phyloP scores from a whole-genome alignment of 2,329 filamentous ascomycete species.

The Trichocomaceae sp. region DNA sequence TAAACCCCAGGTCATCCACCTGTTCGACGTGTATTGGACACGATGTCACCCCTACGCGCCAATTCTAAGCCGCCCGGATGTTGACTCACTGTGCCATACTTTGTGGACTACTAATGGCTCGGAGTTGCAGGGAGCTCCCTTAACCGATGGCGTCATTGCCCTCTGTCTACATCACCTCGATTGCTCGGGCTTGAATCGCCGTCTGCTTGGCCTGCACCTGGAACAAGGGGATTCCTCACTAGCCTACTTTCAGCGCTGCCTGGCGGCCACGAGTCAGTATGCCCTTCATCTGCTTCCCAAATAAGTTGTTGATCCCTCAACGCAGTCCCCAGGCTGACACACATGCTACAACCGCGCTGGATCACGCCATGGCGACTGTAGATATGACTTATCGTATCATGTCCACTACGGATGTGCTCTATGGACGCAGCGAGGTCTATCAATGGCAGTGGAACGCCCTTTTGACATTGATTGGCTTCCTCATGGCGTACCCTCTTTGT shows the following conservation, averaged over 20 bases:
- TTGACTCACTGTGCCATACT: background rate
- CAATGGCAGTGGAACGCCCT: conserved; percentile 20
- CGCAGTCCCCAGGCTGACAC: conserved; percentile 13
- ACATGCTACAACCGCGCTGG: conserved; percentile 15
- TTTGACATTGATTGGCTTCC: conserved; percentile 17
- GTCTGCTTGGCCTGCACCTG: conserved; percentile 17
- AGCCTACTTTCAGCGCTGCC: conserved; percentile 19
- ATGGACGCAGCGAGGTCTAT: conserved; percentile 18
- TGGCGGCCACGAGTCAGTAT: conserved; percentile 14
- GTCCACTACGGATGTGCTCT: conserved; percentile 13
- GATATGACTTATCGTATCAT: conserved; percentile 10
- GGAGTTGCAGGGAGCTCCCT: background rate
- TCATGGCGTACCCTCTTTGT: conserved; percentile 18
- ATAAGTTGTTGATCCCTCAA: conserved; percentile 1
- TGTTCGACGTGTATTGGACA: conserved; percentile 15
- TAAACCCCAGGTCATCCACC: conserved; percentile 1
- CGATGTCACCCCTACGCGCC: conserved; percentile 14
- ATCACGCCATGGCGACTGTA: conserved; percentile 17
- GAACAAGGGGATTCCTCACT: conserved; percentile 8
- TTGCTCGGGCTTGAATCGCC: conserved; percentile 15
- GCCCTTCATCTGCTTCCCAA: conserved; percentile 18
- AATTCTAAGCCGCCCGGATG: conserved; percentile 10
- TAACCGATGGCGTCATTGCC: conserved; percentile 18
- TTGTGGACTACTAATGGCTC: background rate
- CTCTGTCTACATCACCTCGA: conserved; percentile 17